Evolutionary conservation across 2,329 filamentous ascomycete genomes (phyloP).

Genomic region (Curvularia hawaiiensis): DNA sequence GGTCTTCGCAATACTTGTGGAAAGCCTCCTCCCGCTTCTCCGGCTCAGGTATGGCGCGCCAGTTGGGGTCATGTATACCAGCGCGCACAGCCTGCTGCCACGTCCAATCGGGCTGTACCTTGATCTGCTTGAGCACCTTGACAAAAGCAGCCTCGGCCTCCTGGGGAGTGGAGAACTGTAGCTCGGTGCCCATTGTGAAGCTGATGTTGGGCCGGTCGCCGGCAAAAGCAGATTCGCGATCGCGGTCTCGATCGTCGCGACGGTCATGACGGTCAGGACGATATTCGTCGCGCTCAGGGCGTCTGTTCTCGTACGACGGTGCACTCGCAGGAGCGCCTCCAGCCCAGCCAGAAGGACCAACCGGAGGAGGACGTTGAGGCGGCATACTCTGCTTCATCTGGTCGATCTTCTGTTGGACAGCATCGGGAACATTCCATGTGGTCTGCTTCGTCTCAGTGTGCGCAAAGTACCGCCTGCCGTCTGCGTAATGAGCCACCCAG

Average conservation of each 20-base stretch:
- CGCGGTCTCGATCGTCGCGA: conserved; percentile 43
- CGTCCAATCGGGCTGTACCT: conserved; percentile 87
- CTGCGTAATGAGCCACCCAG: conserved; percentile 85
- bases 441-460: conserved; percentile 91
- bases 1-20: conserved; percentile 91
- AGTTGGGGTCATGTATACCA: conserved; percentile 89
- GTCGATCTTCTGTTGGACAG: conserved; percentile 72
- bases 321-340: conserved; percentile 56
- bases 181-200: conserved; percentile 60
- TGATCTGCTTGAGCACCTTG: conserved; percentile 83
- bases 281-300: conserved; percentile 39
- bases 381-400: conserved; percentile 62
- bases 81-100: conserved; percentile 90
- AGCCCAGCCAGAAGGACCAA: conserved; percentile 59
- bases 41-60: conserved; percentile 89
- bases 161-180: conserved; percentile 61
- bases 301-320: conserved; percentile 49
- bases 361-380: conserved; percentile 49
- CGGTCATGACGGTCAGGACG: conserved; percentile 36
- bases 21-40: conserved; percentile 89
- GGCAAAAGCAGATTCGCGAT: conserved; percentile 56
- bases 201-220: conserved; percentile 39
- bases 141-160: conserved; percentile 93
- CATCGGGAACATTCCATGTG: conserved; percentile 92
- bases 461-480: conserved; percentile 91